Conservation (phyloP, 176 grass and related monocot genomes). For the Bolboschoenus planiculmis region DNA sequence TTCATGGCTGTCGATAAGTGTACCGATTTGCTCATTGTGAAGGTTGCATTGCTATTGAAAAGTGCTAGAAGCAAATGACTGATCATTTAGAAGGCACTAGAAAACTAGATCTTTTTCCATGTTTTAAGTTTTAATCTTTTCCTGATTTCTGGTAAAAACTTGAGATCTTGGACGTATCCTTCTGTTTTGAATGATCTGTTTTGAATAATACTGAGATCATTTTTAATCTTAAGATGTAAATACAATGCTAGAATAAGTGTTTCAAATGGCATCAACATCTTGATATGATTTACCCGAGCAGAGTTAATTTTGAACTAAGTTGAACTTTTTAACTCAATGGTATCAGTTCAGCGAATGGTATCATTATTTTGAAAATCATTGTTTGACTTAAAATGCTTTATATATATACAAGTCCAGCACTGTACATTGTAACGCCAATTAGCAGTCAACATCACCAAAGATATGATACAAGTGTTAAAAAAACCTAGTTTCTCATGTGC, state of each 20-base stretch:
- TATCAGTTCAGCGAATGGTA: background rate
- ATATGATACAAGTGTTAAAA: background rate
- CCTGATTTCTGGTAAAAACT: background rate
- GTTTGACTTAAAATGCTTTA: background rate
- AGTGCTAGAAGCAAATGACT: background rate
- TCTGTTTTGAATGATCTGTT: no score
- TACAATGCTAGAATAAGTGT: background rate
- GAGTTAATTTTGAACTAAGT: background rate
- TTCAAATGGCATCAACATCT: background rate
- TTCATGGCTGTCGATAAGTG: conserved; percentile 25
- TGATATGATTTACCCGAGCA: background rate
- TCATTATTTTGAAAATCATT: background rate
- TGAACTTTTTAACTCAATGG: background rate
- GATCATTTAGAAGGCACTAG: background rate
- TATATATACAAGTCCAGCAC: background rate
- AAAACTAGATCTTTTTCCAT: background rate
- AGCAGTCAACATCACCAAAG: background rate
- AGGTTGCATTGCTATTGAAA: background rate
- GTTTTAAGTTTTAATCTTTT: background rate
- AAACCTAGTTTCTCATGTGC: background rate
- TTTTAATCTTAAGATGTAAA: background rate
- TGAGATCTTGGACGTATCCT: background rate
- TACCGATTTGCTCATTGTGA: background rate
- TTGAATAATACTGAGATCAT: background rate
- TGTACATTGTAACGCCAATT: background rate